These are phyloP conservation scores for Pythium periplocum DNA, from an alignment of 352 stramenopile genomes.

Conservation along the genomic window DNA sequence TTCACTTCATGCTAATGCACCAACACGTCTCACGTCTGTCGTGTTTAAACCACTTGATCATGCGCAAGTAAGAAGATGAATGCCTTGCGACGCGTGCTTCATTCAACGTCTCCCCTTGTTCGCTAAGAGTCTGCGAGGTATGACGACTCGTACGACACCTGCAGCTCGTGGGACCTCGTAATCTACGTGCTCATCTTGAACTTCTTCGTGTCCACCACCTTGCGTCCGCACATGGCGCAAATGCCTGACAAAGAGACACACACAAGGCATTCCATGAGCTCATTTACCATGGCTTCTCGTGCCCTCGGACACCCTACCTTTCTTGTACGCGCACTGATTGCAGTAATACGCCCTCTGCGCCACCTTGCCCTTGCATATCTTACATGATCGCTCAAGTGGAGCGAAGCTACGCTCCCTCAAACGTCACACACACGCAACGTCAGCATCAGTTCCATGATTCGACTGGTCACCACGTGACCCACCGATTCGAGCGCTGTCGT, in stretches of 20 bases:
- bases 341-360: conserved; percentile 60
- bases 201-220: conserved; percentile 55
- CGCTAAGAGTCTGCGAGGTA: too few relatives aligned
- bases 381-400: conserved; percentile 44
- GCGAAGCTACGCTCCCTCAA: conserved; percentile 26
- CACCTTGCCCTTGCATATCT: conserved; percentile 60
- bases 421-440: conserved; percentile 1
- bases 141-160: too few relatives aligned
- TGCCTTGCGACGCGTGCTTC: too few relatives aligned
- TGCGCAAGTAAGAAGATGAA: too few relatives aligned
- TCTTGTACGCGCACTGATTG: conserved; percentile 75
- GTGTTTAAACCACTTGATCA: too few relatives aligned
- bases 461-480: neutral
- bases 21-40: too few relatives aligned
- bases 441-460: neutral
- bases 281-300: neutral
- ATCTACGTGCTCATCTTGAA: conserved; percentile 48
- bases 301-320: conserved; percentile 26
- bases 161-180: neutral
- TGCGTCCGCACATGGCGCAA: conserved; percentile 63
- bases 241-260: conserved; percentile 24
- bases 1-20: too few relatives aligned
- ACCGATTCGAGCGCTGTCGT: conserved; percentile 33
- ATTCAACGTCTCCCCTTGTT: too few relatives aligned
- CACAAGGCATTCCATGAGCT: neutral